A percentile compares a stretch with the other conserved stretches of the same genome.
Evolutionary conservation across 768 basidiomycete genomes (phyloP).

Genomic region (Tephrocybe sp.): DNA sequence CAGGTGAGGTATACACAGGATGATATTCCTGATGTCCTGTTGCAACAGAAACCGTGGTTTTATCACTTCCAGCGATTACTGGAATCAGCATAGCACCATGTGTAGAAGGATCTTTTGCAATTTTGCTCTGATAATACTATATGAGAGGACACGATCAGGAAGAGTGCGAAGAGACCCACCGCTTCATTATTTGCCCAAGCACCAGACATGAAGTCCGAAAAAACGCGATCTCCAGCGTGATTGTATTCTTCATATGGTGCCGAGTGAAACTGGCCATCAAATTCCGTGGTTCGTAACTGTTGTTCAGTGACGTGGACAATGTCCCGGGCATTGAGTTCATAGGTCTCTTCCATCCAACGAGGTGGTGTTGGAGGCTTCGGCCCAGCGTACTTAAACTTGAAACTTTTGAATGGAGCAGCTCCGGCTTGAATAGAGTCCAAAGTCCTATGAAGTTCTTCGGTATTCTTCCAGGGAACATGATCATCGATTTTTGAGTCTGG

Average conservation of each 20-base stretch:
- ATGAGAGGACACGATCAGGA: slow-evolving; percentile 9
- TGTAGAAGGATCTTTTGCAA: slow-evolving; percentile 20
- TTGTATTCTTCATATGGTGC: slow-evolving; percentile 14
- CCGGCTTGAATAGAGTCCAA: slow-evolving; percentile 15
- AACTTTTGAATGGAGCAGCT: slow-evolving; percentile 23
- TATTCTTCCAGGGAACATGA: slow-evolving; percentile 17
- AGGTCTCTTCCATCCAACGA: slow-evolving; percentile 7
- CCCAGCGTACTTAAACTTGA: slow-evolving; percentile 21
- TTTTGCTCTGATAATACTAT: slow-evolving; percentile 22
- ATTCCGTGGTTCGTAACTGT: slow-evolving; percentile 9
- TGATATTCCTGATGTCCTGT: slow-evolving; percentile 39
- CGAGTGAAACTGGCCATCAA: slow-evolving; percentile 11
- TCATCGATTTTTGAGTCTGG: background rate
- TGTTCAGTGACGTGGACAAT: slow-evolving; percentile 7
- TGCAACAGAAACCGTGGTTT: slow-evolving; percentile 39
- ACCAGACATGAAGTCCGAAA: slow-evolving; percentile 36
- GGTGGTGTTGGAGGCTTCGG: slow-evolving; percentile 8
- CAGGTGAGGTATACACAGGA: slow-evolving; percentile 30
- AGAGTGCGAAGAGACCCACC: slow-evolving; percentile 20
- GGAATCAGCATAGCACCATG: slow-evolving; percentile 31
- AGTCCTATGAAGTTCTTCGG: slow-evolving; percentile 13
- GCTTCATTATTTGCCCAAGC: slow-evolving; percentile 34
- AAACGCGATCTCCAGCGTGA: slow-evolving; percentile 22
- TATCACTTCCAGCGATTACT: slow-evolving; percentile 35
- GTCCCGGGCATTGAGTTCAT: slow-evolving; percentile 4